Evolutionary conservation across 2,329 filamentous ascomycete genomes (phyloP).

Genomic region (Alternaria viburni): DNA sequence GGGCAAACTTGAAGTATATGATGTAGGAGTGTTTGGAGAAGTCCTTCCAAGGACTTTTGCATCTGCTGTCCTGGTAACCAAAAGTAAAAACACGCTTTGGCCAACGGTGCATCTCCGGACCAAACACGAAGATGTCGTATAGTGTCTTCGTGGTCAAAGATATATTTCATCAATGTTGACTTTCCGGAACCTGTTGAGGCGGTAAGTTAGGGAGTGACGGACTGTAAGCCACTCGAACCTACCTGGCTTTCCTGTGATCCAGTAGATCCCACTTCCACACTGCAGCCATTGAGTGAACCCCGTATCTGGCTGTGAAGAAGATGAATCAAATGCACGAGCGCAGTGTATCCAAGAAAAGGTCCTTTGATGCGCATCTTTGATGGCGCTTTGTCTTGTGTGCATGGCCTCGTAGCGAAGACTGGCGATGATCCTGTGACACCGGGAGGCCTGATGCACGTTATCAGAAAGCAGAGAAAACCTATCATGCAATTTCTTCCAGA

Average conservation of each 20-base stretch:
- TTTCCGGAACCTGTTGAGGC: slow-evolving; percentile 53
- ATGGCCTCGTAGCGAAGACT: background rate
- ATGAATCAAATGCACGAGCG: no score
- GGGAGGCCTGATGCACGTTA: background rate
- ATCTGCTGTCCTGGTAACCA: background rate
- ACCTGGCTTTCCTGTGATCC: slow-evolving; percentile 55
- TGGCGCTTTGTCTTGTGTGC: background rate
- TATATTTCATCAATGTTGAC: slow-evolving; percentile 52
- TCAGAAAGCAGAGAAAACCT: fast-evolving
- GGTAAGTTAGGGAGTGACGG: no score
- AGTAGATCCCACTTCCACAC: slow-evolving; percentile 12
- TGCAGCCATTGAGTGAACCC: slow-evolving; percentile 18
- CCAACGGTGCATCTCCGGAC: background rate
- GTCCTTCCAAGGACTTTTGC: slow-evolving; percentile 2
- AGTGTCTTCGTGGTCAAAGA: background rate
- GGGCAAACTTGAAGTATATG: background rate
- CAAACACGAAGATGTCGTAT: background rate
- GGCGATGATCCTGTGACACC: fast-evolving
- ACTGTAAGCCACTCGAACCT: no score
- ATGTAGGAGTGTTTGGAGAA: background rate
- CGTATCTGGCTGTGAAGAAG: no score
- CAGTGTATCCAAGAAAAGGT: no score
- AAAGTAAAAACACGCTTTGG: background rate
- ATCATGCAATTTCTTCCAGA: background rate
- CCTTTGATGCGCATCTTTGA: no score